Base-by-base conservation (phyloP, 2,329 filamentous ascomycete species). In the Ophiocordyceps australis region DNA sequence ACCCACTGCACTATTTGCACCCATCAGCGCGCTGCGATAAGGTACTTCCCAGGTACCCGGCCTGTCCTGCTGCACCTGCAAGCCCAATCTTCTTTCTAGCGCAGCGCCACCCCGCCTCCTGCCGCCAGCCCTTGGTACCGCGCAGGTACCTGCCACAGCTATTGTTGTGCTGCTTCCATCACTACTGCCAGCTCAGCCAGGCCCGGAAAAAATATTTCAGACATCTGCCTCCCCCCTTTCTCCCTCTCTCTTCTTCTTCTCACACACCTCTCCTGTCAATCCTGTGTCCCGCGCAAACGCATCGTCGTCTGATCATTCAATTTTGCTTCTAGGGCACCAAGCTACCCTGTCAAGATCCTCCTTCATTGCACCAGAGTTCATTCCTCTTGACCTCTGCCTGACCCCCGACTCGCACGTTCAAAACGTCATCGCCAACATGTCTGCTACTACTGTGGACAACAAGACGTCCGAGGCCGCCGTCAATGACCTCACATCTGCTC, bases 261-360 rank as follows among this genome's bases (percentile, higher is more conserved):
- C 54, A 52, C 51, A 57, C 53, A 57, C 45, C 46, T 43, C 40
- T 43, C 42, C 47, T 54, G 49, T 42, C 46, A 53, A 46, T 40
- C 41, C 44, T 53, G 52, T 55, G 51, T 55, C 47, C 51, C 17
- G 14, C 52, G 52, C 51, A 50, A 55, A 55, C 52, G 52, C 52
- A 52, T 45, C 48, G 52, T 38, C 52, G 52, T 55, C 50, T 54
- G 52, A 54, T 52, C 47, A 41, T 42, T 37, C 38, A 41, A 50
- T 46, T 39, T 39, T 46, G 55, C n/a, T 54, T 73, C 77, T 83
- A 83, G 78, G 78, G 78, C 78, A 81, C 77, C 57, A 69, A 83
- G 78, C 78, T 79, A 83, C 78, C 78, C 78, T 83, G 62, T 55
- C 53, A 43, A 51, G 41, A 42, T 42, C 45, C 47, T 46, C 47